phyloP scores from a whole-genome alignment of 2,329 filamentous ascomycete species.

The Berkeleyomyces rouxiae region DNA sequence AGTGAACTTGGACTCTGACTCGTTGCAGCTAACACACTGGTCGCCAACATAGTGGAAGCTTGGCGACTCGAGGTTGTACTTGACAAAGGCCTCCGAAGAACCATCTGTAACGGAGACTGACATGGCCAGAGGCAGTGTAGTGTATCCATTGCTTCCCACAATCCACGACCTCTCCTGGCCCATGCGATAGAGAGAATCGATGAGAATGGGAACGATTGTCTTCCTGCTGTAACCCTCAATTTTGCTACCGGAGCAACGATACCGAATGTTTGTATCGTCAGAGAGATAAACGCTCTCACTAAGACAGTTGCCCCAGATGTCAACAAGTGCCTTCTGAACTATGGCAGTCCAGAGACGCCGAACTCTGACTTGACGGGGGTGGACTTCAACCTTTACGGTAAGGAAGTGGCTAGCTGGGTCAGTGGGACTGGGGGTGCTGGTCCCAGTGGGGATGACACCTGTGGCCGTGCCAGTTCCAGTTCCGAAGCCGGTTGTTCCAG shows the following conservation, averaged over 20 bases:
- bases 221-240: conserved; percentile 1
- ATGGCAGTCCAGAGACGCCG: conserved; percentile 4
- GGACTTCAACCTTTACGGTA: background rate
- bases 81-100: conserved; percentile 1
- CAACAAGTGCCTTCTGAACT: conserved; percentile 5
- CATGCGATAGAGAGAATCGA: conserved; percentile 6
- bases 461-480: conserved; percentile 1
- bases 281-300: background rate
- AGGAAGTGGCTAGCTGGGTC: background rate
- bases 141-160: background rate
- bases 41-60: background rate
- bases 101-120: conserved; percentile 3
- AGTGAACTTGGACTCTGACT: background rate
- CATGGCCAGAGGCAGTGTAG: conserved; percentile 2
- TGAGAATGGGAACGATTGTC: conserved; percentile 4
- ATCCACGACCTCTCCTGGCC: conserved; percentile 2
- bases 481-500: background rate
- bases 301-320: conserved; percentile 11
- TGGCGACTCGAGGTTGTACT: background rate
- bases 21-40: conserved; percentile 2
- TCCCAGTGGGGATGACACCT: background rate
- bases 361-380: conserved; percentile 7
- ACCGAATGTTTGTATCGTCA: background rate
- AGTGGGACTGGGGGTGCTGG: background rate
- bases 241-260: conserved; percentile 5